Percentiles rank a stretch among this genome's conserved stretches.
These are phyloP conservation scores for Teratosphaeria gauchensis DNA, from an alignment of 2,329 filamentous ascomycete genomes.

Conservation along the genomic window DNA sequence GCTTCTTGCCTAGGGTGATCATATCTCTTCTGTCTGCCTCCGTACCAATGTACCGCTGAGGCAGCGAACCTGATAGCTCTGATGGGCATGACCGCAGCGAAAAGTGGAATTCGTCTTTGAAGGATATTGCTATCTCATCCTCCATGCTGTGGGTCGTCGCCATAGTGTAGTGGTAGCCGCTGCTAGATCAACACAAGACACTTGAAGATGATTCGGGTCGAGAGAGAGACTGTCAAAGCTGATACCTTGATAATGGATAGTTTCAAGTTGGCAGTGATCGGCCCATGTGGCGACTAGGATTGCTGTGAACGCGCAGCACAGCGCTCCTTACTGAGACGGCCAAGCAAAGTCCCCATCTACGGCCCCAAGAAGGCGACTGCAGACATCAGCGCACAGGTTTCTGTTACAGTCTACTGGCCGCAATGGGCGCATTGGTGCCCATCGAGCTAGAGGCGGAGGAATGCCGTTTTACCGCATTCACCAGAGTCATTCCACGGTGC, in stretches of 20 bases:
- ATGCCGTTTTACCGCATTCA: too few relatives aligned
- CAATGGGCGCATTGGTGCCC: too few relatives aligned
- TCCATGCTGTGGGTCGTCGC: background rate
- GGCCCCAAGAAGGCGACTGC: background rate
- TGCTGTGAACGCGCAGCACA: background rate
- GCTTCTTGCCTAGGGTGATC: background rate
- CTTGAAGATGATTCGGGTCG: background rate
- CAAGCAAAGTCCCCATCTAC: background rate
- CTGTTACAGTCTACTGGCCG: background rate
- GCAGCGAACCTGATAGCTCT: background rate
- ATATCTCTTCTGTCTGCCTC: constrained; percentile 2
- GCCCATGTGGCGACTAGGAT: too few relatives aligned
- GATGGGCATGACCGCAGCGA: background rate
- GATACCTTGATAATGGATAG: too few relatives aligned
- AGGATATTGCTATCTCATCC: background rate
- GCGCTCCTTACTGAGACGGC: background rate
- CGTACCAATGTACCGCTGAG: background rate
- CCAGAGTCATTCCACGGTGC: too few relatives aligned
- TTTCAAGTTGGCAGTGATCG: too few relatives aligned
- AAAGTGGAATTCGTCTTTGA: background rate
- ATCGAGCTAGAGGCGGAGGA: too few relatives aligned
- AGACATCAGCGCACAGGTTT: background rate
- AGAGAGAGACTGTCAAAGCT: too few relatives aligned
- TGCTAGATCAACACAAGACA: too few relatives aligned
- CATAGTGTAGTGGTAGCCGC: background rate